Conservation (phyloP, 2,329 filamentous ascomycete species). For the Xylariomycetidae sp. region DNA sequence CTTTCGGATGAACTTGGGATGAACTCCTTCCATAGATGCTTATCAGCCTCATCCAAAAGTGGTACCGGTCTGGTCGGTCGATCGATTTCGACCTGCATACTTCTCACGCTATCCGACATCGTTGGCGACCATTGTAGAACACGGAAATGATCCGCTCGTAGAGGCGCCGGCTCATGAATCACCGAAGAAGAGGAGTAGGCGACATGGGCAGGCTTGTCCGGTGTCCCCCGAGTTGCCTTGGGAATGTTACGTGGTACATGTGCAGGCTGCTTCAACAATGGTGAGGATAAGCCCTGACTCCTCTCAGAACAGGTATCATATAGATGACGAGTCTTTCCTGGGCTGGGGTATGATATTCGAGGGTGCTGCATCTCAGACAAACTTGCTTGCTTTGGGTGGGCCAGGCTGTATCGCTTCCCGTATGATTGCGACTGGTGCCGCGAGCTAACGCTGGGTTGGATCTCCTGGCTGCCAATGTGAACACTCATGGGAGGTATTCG, state of each 20-base stretch:
- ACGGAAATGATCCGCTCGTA: slow-evolving; percentile 12
- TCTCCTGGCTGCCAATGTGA: slow-evolving; percentile 31
- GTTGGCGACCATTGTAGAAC: slow-evolving; percentile 22
- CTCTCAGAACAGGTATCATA: slow-evolving; percentile 2
- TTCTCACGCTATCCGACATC: slow-evolving; percentile 15
- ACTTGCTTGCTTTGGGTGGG: slow-evolving; percentile 5
- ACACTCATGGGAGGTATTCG: slow-evolving; percentile 20
- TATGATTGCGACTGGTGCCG: slow-evolving; percentile 12
- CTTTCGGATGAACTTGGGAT: slow-evolving; percentile 8
- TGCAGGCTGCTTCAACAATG: too few relatives aligned
- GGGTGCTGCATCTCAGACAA: slow-evolving; percentile 5
- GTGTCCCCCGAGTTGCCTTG: too few relatives aligned
- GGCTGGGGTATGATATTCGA: slow-evolving; percentile 9
- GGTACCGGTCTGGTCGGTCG: slow-evolving; percentile 12
- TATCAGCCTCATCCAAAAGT: slow-evolving; percentile 16
- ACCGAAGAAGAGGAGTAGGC: slow-evolving; percentile 18
- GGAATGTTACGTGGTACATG: too few relatives aligned
- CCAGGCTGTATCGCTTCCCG: slow-evolving; percentile 12
- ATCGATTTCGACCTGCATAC: slow-evolving; percentile 23
- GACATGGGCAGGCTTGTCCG: slow-evolving; percentile 17
- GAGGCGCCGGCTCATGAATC: slow-evolving; percentile 22
- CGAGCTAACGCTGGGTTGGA: slow-evolving; percentile 16
- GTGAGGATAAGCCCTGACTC: too few relatives aligned
- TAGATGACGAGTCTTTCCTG: slow-evolving; percentile 9
- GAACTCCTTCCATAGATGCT: slow-evolving; percentile 18